phyloP scores from a whole-genome alignment of 1,284 basidiomycete genomes.

The Pyrrhoderma noxium region DNA sequence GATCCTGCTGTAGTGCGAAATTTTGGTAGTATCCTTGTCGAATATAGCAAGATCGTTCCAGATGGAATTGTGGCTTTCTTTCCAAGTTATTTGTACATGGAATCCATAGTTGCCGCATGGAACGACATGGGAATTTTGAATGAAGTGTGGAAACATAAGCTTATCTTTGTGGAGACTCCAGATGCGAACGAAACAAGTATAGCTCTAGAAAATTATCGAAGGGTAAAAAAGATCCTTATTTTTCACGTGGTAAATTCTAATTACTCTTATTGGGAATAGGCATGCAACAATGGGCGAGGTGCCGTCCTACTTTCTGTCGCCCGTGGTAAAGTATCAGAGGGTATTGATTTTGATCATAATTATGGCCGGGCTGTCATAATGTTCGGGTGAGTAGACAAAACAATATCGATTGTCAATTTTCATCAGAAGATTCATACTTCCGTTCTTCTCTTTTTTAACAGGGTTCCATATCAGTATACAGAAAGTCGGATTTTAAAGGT shows the following conservation, averaged over 20 bases:
- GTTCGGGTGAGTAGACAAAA: slow-evolving; percentile 74
- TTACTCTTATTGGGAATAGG: slow-evolving; percentile 39
- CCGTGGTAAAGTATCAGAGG: slow-evolving; percentile 98
- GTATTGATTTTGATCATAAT: slow-evolving; percentile 99
- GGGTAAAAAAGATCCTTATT: slow-evolving; percentile 44
- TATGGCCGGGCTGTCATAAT: slow-evolving; percentile 99
- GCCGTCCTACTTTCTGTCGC: slow-evolving; percentile 96
- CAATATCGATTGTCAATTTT: not conserved
- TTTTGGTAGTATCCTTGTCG: slow-evolving; percentile 96
- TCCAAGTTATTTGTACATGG: slow-evolving; percentile 99
- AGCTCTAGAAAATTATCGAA: slow-evolving; percentile 93
- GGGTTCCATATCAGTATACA: slow-evolving; percentile 98
- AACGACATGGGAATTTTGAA: slow-evolving; percentile 99
- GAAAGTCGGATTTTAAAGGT: slow-evolving; percentile 93
- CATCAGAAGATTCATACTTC: slow-evolving; percentile 8
- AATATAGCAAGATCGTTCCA: slow-evolving; percentile 96
- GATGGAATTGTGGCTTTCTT: slow-evolving; percentile 99
- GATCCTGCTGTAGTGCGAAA: slow-evolving; percentile 99
- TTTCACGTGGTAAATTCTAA: slow-evolving; percentile 1
- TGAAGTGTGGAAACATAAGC: slow-evolving; percentile 99
- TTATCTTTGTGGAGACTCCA: slow-evolving; percentile 99
- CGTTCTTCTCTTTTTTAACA: slow-evolving; percentile 25
- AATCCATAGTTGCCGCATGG: slow-evolving; percentile 99
- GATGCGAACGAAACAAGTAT: slow-evolving; percentile 99
- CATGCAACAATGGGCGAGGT: slow-evolving; percentile 97